Evolutionary conservation across 768 basidiomycete species (phyloP), one percentile per base, ranked within the genome.

Genomic region (Mycena kentingensis): DNA sequence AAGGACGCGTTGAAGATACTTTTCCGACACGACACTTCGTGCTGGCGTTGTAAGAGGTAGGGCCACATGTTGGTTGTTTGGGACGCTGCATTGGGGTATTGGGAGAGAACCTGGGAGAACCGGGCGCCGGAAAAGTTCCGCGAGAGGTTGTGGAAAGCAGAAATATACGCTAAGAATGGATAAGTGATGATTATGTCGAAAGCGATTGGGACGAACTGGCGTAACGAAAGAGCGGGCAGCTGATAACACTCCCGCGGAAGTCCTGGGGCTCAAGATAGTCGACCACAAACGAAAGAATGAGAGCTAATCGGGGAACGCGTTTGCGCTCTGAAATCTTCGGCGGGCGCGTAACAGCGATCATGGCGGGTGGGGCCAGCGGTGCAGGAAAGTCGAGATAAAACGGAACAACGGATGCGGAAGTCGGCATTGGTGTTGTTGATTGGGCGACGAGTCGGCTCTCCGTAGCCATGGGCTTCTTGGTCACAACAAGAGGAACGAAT

Each of bases 21-120:
- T 47, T 68, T 74, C 34, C 80, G 73, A 16, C 48, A 51, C 0
- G 52, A 34, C 1, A 65, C 60, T 63, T 88, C 85, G 12, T 60
- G 55, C 51, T 72, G 60, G n/a, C 88, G 79, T 19, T 70, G 61
- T 24, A 66, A 67, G 28, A 89, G 73, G 64, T 90, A 90, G 6
- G 88, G 86, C 89, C 89, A 91, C 63, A 85, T 72, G 57, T 90
- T 82, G 1, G 76, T 80, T 68, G 76, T 82, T 25, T 19, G 41
- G 11, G 41, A 24, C 16, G 71, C n/a, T n/a, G n/a, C 74, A 19
- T 52, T 66, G 15, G 77, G 66, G 58, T 79, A 69, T 11, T 65
- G 63, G 38, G 67, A 52, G 42, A 80, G 54, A 6, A 82, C 46
- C 1, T 55, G 29, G 16, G 70, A 67, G 36, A 83, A 67, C 38